Evolutionary conservation across 768 basidiomycete genomes (phyloP).

Genomic region (Heimioporus sp.): DNA sequence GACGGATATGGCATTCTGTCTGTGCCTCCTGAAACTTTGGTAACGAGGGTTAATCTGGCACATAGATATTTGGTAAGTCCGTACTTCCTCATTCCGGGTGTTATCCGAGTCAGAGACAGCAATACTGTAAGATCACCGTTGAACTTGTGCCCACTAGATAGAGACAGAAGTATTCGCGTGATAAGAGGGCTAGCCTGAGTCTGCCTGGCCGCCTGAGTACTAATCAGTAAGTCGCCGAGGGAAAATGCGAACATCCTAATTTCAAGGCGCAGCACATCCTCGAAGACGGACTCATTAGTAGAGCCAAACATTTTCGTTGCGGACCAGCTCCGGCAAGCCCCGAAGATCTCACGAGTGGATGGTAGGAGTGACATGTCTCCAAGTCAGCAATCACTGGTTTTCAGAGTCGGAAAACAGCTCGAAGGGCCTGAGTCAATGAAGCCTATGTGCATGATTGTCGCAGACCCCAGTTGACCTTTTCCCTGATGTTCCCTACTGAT

Average conservation of each 20-base stretch:
- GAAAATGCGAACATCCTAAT: not conserved
- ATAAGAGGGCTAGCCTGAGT: too few species aligned
- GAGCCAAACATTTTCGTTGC: not conserved
- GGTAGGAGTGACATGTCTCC: not conserved
- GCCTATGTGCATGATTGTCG: not conserved
- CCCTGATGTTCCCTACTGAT: too few species aligned
- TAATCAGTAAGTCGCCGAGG: not conserved
- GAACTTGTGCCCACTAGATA: too few species aligned
- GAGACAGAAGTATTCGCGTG: too few species aligned
- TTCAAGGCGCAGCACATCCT: not conserved
- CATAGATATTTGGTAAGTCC: not conserved
- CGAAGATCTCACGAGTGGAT: not conserved
- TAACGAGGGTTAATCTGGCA: not conserved
- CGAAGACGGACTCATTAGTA: not conserved
- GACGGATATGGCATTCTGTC: not conserved
- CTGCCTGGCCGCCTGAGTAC: too few species aligned
- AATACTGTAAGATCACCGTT: too few species aligned
- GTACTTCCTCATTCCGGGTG: not conserved
- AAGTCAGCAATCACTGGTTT: not conserved
- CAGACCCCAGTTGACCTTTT: not conserved
- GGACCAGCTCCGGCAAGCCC: not conserved
- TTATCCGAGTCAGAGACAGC: too few species aligned
- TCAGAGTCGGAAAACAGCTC: not conserved
- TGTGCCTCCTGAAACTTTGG: not conserved
- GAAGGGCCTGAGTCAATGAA: not conserved